These are phyloP conservation scores for Kernera saxatilis DNA, from an alignment of 345 rosid species.

Conservation along the genomic window DNA sequence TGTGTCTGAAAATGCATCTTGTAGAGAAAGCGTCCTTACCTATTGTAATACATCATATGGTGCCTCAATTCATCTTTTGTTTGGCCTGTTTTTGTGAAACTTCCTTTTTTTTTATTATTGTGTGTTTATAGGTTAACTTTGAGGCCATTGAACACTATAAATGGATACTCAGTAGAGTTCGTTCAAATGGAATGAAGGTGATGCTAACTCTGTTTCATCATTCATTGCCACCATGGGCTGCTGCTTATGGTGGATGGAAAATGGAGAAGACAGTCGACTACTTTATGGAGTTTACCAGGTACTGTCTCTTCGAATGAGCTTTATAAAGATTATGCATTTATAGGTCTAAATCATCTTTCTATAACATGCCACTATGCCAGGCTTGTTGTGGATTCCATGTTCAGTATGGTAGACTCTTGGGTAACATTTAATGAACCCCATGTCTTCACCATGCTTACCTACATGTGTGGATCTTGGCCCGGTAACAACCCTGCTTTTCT, in stretches of 20 bases:
- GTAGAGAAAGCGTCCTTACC: not conserved
- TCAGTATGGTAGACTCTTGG: constrained; percentile 84
- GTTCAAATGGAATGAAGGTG: constrained; percentile 84
- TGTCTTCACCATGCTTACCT: constrained; percentile 86
- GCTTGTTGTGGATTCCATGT: constrained; percentile 77
- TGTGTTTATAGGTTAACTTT: constrained; percentile 60
- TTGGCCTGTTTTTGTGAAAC: not conserved
- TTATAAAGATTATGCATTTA: constrained; percentile 1
- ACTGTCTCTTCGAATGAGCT: constrained; percentile 4
- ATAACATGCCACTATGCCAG: constrained; percentile 42
- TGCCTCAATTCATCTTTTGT: not conserved
- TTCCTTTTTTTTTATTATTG: not conserved
- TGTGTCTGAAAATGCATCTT: constrained; percentile 14
- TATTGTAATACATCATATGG: not conserved
- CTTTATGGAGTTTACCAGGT: constrained; percentile 86
- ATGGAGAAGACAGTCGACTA: constrained; percentile 85
- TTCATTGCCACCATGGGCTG: constrained; percentile 95
- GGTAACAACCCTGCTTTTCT: constrained; percentile 92
- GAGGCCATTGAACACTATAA: constrained; percentile 86
- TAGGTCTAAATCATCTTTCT: constrained; percentile 16
- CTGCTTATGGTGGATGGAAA: constrained; percentile 98
- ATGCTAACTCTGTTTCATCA: constrained; percentile 96
- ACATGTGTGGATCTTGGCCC: constrained; percentile 97
- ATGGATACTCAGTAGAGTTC: constrained; percentile 80
- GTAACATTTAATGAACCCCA: constrained; percentile 92